Conservation (phyloP, 148 eudicot species). For the Arbutus unedo region DNA sequence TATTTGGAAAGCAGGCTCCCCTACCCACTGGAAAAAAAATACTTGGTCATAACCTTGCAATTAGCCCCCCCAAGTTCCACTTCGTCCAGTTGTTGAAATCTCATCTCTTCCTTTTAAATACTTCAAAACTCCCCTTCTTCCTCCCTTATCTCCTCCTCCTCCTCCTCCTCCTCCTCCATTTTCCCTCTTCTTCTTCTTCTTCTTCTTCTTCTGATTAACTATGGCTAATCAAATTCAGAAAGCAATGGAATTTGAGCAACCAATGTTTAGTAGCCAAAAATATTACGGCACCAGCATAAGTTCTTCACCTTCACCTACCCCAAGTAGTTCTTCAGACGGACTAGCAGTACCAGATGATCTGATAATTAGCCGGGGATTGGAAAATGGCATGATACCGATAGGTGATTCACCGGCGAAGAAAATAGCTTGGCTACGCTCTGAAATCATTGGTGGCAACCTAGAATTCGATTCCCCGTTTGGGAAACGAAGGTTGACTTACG, state of each 20-base stretch:
- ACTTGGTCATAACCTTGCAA: not conserved
- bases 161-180: not conserved
- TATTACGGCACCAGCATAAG: not conserved
- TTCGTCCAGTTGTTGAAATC: not conserved
- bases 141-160: too few relatives aligned
- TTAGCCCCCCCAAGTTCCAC: too few relatives aligned
- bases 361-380: not conserved
- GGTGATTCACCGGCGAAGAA: conserved; percentile 11
- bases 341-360: not conserved
- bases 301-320: not conserved
- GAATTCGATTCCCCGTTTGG: conserved; percentile 39
- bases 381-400: not conserved
- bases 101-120: not conserved
- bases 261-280: not conserved
- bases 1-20: not conserved
- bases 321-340: not conserved
- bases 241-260: not conserved
- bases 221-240: not conserved
- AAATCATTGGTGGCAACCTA: conserved; percentile 23
- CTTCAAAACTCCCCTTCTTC: not conserved
- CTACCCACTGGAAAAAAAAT: not conserved
- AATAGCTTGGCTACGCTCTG: conserved; percentile 25
- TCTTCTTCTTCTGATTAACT: not conserved
- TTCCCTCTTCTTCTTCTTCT: not conserved
- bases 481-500: conserved; percentile 30